Conservation (phyloP, 192 early-diverging fungal genomes). For the Dimargaris xerosporica region DNA sequence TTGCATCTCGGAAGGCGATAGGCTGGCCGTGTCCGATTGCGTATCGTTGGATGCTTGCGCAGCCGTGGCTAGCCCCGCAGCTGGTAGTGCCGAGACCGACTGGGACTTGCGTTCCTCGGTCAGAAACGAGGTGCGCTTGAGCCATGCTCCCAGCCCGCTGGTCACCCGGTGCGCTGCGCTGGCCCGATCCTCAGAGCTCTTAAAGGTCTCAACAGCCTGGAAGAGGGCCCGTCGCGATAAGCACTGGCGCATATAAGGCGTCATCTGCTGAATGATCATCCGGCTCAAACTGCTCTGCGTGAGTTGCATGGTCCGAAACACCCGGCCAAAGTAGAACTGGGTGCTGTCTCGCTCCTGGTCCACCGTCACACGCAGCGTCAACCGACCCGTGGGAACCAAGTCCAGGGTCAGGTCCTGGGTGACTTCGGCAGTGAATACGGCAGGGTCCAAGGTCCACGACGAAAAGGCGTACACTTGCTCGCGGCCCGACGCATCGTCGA, state of each 20-base stretch:
- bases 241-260: constrained; percentile 41
- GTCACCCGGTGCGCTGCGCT: too few species aligned
- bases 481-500: constrained; percentile 31
- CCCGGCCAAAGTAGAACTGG: constrained; percentile 70
- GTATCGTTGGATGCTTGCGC: neutral
- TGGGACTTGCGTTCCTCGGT: neutral
- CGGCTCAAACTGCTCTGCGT: constrained; percentile 51
- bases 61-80: neutral
- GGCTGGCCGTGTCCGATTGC: neutral
- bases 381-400: constrained; percentile 44
- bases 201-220: constrained; percentile 17
- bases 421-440: constrained; percentile 38
- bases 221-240: constrained; percentile 44
- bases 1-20: neutral
- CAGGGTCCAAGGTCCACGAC: constrained; percentile 39
- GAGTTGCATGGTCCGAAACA: constrained; percentile 53
- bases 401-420: constrained; percentile 54
- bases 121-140: neutral
- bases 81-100: neutral
- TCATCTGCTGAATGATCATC: constrained; percentile 57
- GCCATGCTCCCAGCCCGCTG: neutral
- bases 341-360: constrained; percentile 63
- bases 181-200: constrained; percentile 11
- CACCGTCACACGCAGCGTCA: constrained; percentile 56
- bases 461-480: constrained; percentile 45